Percentiles rank a stretch among this genome's conserved stretches.
Conservation (phyloP, 2,329 filamentous ascomycete species). For the Talaromyces funiculosus region DNA sequence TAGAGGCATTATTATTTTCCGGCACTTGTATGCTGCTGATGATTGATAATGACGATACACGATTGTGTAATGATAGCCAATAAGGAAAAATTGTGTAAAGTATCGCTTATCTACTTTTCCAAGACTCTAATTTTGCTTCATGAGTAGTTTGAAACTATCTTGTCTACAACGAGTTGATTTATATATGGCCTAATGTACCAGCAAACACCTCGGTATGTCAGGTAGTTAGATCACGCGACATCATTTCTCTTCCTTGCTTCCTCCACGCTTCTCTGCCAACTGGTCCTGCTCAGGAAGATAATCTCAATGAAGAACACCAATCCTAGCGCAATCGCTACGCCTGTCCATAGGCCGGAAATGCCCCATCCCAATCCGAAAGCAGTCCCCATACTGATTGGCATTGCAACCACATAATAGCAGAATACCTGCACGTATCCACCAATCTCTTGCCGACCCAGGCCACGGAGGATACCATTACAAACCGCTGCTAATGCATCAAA, state of each 20-base stretch:
- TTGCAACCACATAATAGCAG: conserved; percentile 77
- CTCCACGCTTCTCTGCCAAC: conserved; percentile 56
- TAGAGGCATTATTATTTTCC: background rate
- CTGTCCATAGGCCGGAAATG: conserved; percentile 74
- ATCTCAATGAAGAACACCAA: conserved; percentile 53
- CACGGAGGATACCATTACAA: conserved; percentile 78
- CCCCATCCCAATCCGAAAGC: conserved; percentile 74
- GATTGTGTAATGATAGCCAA: background rate
- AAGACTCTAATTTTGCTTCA: background rate
- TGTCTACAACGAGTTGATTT: background rate
- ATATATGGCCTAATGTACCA: background rate
- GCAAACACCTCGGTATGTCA: background rate
- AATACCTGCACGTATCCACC: conserved; percentile 84
- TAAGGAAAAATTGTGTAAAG: background rate
- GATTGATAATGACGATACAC: conserved; percentile 3
- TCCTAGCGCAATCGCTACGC: conserved; percentile 65
- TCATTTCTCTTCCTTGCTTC: conserved; percentile 55
- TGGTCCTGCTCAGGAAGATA: conserved; percentile 50
- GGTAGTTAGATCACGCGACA: conserved; percentile 22
- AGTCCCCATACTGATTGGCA: conserved; percentile 75
- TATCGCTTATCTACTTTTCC: too few species aligned
- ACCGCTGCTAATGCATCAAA: conserved; percentile 76
- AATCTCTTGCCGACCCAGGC: conserved; percentile 81
- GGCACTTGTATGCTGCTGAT: background rate
- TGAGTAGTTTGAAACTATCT: background rate